A percentile compares a stretch with the other conserved stretches of the same genome.
phyloP scores from a whole-genome alignment of 257 asterid genomes.

The Solanum chiquidenum region DNA sequence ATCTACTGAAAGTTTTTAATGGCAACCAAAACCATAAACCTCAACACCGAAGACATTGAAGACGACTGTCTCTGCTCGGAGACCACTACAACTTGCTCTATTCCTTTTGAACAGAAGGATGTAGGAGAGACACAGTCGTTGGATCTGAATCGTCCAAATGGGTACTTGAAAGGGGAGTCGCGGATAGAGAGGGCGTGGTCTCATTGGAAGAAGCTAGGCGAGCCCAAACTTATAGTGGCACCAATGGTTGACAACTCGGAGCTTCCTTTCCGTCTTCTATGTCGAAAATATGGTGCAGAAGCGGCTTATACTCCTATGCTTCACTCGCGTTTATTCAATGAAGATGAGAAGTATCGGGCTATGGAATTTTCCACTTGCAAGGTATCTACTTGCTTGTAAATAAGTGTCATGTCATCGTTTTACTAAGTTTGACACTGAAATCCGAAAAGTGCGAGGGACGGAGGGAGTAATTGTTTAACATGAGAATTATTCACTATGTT shows the following conservation, averaged over 20 bases:
- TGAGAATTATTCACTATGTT: background rate
- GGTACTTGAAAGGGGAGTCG: constrained; percentile 57
- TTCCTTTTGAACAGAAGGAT: constrained; percentile 7
- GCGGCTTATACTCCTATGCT: constrained; percentile 99
- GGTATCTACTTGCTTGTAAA: constrained; percentile 16
- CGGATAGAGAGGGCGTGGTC: constrained; percentile 85
- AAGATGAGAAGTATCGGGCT: constrained; percentile 66
- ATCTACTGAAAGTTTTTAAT: constrained; percentile 17
- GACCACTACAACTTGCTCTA: background rate
- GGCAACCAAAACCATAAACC: constrained; percentile 37
- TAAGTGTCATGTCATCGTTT: background rate
- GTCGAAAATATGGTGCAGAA: constrained; percentile 87
- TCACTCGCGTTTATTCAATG: constrained; percentile 76
- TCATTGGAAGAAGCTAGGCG: constrained; percentile 73
- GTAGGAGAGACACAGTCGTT: background rate
- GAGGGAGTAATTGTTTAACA: background rate
- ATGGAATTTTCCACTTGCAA: constrained; percentile 84
- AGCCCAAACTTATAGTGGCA: constrained; percentile 71
- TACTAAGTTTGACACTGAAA: background rate
- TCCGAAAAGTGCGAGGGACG: too few relatives aligned
- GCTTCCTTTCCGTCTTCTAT: constrained; percentile 88
- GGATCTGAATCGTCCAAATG: constrained; percentile 36
- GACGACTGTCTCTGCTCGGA: constrained; percentile 36
- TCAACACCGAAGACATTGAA: constrained; percentile 13
- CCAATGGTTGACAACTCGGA: constrained; percentile 99